A percentile compares a stretch with the other conserved stretches of the same genome.
Evolutionary conservation across 2,329 filamentous ascomycete genomes (phyloP).

Genomic region (Xylaria sp.): DNA sequence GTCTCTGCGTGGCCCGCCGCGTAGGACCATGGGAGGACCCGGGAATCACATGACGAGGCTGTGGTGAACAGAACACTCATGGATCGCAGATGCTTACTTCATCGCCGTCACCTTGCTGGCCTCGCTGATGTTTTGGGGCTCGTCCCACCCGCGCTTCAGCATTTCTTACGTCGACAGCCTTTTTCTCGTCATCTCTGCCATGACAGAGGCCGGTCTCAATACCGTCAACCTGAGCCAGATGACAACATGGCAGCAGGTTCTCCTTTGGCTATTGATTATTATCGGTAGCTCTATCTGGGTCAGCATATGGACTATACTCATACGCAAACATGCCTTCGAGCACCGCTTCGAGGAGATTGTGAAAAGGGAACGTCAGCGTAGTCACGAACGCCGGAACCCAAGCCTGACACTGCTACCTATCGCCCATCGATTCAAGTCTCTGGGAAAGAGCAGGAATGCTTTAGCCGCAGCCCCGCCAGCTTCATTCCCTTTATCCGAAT

Average conservation of each 20-base stretch:
- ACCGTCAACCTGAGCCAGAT: constrained; percentile 72
- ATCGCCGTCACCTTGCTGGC: constrained; percentile 63
- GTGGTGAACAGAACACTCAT: constrained; percentile 26
- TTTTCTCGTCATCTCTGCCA: constrained; percentile 72
- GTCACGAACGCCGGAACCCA: constrained; percentile 44
- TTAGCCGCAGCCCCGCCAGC: constrained; percentile 19
- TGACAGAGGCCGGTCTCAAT: constrained; percentile 71
- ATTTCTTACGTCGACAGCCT: constrained; percentile 72
- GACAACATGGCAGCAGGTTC: constrained; percentile 73
- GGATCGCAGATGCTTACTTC: constrained; percentile 66
- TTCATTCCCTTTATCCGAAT: constrained; percentile 19
- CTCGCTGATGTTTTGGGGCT: constrained; percentile 70
- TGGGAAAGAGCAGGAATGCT: constrained; percentile 39
- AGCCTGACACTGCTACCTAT: constrained; percentile 46
- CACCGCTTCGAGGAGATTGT: constrained; percentile 66
- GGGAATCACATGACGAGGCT: background rate
- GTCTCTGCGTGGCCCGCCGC: background rate
- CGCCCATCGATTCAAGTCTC: constrained; percentile 42
- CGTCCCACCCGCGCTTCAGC: constrained; percentile 60
- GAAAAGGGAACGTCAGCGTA: constrained; percentile 53
- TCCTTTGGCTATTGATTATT: constrained; percentile 72
- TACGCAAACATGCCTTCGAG: constrained; percentile 72
- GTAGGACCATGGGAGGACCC: background rate
- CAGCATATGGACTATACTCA: constrained; percentile 69
- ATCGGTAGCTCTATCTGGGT: constrained; percentile 73